Base-by-base conservation (phyloP, 176 grass and related monocot genomes). In the Oryza longistaminata region DNA sequence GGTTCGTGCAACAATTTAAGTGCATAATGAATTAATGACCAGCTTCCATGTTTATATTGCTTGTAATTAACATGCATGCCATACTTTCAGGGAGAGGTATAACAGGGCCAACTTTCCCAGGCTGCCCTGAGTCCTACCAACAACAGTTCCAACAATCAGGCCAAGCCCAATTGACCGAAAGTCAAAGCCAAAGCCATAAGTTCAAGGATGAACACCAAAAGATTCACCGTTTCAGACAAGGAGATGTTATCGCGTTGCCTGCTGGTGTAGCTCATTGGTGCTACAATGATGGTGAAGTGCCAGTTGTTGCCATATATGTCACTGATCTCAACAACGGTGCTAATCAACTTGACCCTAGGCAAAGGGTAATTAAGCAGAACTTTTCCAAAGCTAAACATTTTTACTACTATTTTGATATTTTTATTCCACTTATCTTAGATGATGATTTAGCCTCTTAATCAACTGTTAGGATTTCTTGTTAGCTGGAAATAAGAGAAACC, bases 241-340 rank as follows among this genome's bases (percentile, higher is more conserved):
- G 89, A 52, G 89, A 91, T 71, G 64, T 85, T 35, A 75, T 91
- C 17, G 85, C 81, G 0, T 11, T 88, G 44, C 85, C 89, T 76
- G 75, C 81, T 39, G 85, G 89, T 17, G n/a, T 87, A n/a, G 71
- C 85, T 46, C 62, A 84, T 33, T 91, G 85, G 89, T 84, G 75
- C 70, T 91, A 87, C 80, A 88, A 91, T 4, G 81, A 91, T 43
- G 89, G 81, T 9, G 85, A 91, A 69, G 74, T 58, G 65, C 89
- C 85, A 0, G 58, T 91, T 16, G 80, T 88, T n/a, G 60, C 81
- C 13, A 37, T 91, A 42, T 74, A 77, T 37, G 81, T 91, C 19
- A 76, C 42, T 8, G 85, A 88, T 78, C 43, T 45, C 1, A 91
- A 85, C 39, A 91, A 71, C 27, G 80, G 16, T 7, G 80, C 89